Evolutionary conservation across 352 stramenopile genomes (phyloP), one percentile per base, ranked within the genome.

Genomic region (Globisporangium polare): DNA sequence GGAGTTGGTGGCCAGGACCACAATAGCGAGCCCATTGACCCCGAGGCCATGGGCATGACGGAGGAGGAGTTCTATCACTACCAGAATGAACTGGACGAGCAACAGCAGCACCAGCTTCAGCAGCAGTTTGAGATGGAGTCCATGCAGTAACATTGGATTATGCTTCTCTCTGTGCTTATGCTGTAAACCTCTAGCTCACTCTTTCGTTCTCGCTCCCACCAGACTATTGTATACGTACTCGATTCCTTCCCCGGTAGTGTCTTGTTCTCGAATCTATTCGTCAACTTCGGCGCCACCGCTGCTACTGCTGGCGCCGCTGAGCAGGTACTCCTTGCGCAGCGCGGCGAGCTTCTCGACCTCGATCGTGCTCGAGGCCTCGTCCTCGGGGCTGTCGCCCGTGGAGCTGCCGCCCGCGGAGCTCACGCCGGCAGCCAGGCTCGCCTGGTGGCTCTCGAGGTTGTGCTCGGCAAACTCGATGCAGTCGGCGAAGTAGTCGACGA

Each of bases 401-500:
- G 49, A 54, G 49, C 49, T 54, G 26, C 26, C 58, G 7, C 26
- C 58, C 22, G 26, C 50, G 53, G 20, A 60, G 41, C 62, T 77
- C 18, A 42, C 29, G 15, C 39, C 39, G 17, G 39, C 67, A 0
- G 69, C 66, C 41, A 61, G 71, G 15, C 55, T 71, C 10, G 72
- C 53, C 22, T 69, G 41, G 47, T 80, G 71, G 53, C 68, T 74
- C 52, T 83, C 70, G 12, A 66, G 60, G 31, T 92, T 88, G 41
- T 73, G 60, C 62, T 94, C 86, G 1, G 82, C 84, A 42, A 81
- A 95, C 29, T 72, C 68, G 58, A 95, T 93, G 22, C 75, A 81
- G 53, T 90, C 77, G 10, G 76, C 70, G 53, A 95, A 73, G 59
- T 95, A 95, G 62, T 95, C 86, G 18, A 93, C 84, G 26, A 95